These are phyloP conservation scores for Nelumbo lutea DNA, from an alignment of 164 flowering plant genomes.

Conservation along the genomic window DNA sequence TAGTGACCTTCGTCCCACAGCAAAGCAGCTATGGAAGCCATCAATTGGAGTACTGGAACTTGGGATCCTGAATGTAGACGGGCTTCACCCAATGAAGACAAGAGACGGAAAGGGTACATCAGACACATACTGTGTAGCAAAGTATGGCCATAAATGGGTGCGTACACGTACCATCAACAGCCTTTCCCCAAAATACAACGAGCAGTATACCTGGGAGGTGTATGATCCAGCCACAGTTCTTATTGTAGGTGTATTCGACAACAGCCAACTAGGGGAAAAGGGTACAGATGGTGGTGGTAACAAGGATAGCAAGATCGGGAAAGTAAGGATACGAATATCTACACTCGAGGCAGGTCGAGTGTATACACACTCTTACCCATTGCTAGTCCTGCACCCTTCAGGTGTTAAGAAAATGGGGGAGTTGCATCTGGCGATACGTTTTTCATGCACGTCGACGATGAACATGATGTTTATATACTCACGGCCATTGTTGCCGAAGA, in stretches of 20 bases:
- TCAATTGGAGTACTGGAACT: constrained; percentile 77
- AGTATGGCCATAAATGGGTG: constrained; percentile 89
- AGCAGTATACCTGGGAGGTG: constrained; percentile 94
- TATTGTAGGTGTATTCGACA: constrained; percentile 81
- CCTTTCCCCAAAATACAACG: constrained; percentile 66
- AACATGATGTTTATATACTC: constrained; percentile 82
- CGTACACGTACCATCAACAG: constrained; percentile 67
- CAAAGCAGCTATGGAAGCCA: constrained; percentile 82
- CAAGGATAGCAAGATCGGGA: constrained; percentile 73
- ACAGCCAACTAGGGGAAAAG: constrained; percentile 65
- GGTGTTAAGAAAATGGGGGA: constrained; percentile 97
- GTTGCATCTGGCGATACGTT: constrained; percentile 79
- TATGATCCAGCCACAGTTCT: constrained; percentile 83
- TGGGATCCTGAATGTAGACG: constrained; percentile 71
- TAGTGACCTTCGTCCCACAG: constrained; percentile 91
- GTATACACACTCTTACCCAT: constrained; percentile 86
- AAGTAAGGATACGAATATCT: constrained; percentile 78
- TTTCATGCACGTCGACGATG: constrained; percentile 71
- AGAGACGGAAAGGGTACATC: constrained; percentile 76
- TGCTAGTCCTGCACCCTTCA: constrained; percentile 74
- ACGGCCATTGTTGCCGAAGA: constrained; percentile 73
- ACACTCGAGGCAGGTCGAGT: constrained; percentile 87
- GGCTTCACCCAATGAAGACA: constrained; percentile 89
- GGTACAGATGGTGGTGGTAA: constrained; percentile 29
- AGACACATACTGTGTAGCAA: constrained; percentile 88